Conservation (phyloP, 2,329 filamentous ascomycete species). For the Biscogniauxia mediterranea region DNA sequence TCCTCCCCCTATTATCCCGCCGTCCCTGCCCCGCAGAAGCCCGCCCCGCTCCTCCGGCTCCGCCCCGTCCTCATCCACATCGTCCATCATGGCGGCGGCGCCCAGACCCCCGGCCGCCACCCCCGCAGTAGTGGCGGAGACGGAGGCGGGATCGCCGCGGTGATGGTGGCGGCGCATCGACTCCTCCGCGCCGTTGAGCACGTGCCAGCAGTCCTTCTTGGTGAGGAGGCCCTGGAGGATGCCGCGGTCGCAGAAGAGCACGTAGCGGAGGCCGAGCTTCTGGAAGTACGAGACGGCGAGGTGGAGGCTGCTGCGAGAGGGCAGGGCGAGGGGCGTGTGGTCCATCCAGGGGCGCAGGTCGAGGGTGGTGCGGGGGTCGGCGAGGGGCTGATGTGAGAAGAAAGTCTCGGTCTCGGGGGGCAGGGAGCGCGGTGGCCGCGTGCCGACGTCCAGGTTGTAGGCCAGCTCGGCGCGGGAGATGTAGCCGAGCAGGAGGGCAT, state of each 20-base stretch:
- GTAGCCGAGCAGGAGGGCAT: constrained; percentile 83
- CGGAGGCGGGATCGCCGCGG: constrained; percentile 11
- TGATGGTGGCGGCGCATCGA: constrained; percentile 42
- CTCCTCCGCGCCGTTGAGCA: constrained; percentile 76
- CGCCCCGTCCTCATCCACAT: constrained; percentile 6
- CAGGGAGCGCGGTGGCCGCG: constrained; percentile 55
- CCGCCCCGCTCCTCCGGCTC: constrained; percentile 17
- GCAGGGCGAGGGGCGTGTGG: constrained; percentile 90
- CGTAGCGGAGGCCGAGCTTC: constrained; percentile 85
- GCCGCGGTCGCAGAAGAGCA: constrained; percentile 82
- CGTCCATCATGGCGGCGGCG: constrained; percentile 33
- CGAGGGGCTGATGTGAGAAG: constrained; percentile 80
- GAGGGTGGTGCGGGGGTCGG: constrained; percentile 73
- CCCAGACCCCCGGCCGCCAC: constrained; percentile 40
- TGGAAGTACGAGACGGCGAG: constrained; percentile 93
- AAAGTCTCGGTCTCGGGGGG: constrained; percentile 73
- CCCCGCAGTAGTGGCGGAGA: constrained; percentile 1
- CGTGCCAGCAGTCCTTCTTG: constrained; percentile 96
- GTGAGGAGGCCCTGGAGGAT: constrained; percentile 82
- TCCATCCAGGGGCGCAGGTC: constrained; percentile 98
- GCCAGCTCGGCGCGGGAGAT: constrained; percentile 88
- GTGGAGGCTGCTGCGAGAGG: constrained; percentile 71
- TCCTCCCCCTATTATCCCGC: background rate
- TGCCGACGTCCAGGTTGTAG: constrained; percentile 71
- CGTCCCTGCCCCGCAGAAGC: constrained; percentile 14